Base-by-base conservation (phyloP, 2,329 filamentous ascomycete genomes). In the Trichoderma arundinaceum region DNA sequence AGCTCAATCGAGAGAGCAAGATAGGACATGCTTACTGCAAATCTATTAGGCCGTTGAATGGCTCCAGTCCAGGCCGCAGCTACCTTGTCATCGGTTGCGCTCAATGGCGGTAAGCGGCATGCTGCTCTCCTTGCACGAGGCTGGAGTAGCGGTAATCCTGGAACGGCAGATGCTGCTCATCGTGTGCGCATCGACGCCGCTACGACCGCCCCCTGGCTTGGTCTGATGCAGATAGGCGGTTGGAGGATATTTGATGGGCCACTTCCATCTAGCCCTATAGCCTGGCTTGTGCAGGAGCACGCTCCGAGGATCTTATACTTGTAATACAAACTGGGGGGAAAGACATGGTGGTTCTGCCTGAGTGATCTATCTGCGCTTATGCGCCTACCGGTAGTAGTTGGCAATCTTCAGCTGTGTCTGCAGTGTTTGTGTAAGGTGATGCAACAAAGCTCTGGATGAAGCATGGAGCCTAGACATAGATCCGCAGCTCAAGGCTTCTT, bases 161-260 rank as follows among this genome's bases (percentile, higher is more conserved):
- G 68, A 65, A 56, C 68, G 70, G 71, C 67, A 73, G 64, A 68
- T 72, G 69, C 61, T 68, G 69, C 66, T 68, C 70, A 71, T 70
- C 71, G 69, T 66, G 38, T 39, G 22, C 22, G 22, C 70, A 69
- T 68, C 68, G 58, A 61, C 63, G 72, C 69, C 68, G 68, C 66
- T 68, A 64, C 69, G 35, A 33, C 28, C 51, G n/a, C 57, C 43
- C 54, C 58, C 58, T 52, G 58, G 46, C 58, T 22, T 33, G n/a
- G n/a, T 10, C 49, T 28, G 7, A 51, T 38, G 48, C 32, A 57
- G 61, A 61, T 41, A 9, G 33, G 17, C 46, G 46, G 44, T 17
- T 51, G 35, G 58, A 17, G 35, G n/a, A 43, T 41, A 19, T 32
- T n/a, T 41, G 46, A 38, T 43, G 48, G 46, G 13, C 44, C 48